Evolutionary conservation across 2,329 filamentous ascomycete species (phyloP).

Genomic region (Raffaelea albimanens): DNA sequence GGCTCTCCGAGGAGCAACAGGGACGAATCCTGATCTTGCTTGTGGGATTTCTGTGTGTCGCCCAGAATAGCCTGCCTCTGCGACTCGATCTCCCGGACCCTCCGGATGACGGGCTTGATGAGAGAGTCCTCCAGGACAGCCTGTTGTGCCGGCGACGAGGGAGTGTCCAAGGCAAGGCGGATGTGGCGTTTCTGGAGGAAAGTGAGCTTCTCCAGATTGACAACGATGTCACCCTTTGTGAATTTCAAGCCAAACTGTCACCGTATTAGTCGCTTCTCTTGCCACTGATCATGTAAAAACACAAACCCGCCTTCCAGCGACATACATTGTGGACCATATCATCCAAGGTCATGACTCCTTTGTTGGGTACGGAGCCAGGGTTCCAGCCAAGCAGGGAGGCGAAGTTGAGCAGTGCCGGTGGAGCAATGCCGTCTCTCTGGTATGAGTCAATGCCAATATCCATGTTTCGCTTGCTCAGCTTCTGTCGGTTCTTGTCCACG

Average conservation of each 20-base stretch:
- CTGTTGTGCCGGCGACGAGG: conserved; percentile 5
- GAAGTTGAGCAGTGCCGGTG: conserved; percentile 61
- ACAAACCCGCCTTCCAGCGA: too few relatives aligned
- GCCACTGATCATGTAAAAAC: too few relatives aligned
- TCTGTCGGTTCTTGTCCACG: conserved; percentile 57
- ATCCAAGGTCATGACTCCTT: conserved; percentile 62
- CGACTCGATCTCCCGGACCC: conserved; percentile 10
- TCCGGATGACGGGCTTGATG: conserved; percentile 13
- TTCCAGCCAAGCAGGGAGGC: conserved; percentile 79
- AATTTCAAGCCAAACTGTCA: conserved; percentile 72
- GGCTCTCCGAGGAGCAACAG: conserved; percentile 2
- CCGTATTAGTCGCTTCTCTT: conserved; percentile 10
- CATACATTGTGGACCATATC: conserved; percentile 61
- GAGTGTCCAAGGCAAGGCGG: conserved; percentile 10
- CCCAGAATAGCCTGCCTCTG: not conserved
- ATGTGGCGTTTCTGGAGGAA: conserved; percentile 53
- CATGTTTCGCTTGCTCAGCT: conserved; percentile 76
- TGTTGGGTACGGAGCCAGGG: conserved; percentile 37
- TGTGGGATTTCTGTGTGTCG: not conserved
- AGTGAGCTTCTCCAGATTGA: conserved; percentile 69
- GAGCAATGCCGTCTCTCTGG: conserved; percentile 33
- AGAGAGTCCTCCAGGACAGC: conserved; percentile 11
- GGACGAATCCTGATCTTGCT: not conserved
- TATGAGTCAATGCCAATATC: conserved; percentile 43
- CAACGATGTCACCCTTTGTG: conserved; percentile 80